Evolutionary conservation across 768 basidiomycete genomes (phyloP).

Genomic region (Leccinum boreale): DNA sequence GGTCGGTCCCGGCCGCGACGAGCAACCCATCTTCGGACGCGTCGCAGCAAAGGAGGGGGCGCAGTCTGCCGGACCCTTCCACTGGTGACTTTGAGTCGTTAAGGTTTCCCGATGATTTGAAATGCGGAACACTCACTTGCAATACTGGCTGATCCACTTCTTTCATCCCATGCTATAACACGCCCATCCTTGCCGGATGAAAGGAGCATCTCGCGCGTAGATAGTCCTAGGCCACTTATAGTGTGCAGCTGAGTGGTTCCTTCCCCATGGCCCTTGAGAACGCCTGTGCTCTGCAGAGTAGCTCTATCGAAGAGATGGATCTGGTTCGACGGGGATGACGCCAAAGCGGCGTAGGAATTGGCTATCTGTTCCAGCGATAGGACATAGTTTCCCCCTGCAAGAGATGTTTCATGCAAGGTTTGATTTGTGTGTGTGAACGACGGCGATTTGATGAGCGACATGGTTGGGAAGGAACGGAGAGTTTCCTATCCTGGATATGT

Average conservation of each 20-base stretch:
- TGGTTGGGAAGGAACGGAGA: constrained; percentile 11
- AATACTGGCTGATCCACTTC: constrained; percentile 47
- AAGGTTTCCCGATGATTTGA: constrained; percentile 14
- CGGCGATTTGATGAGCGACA: constrained; percentile 26
- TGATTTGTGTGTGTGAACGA: constrained; percentile 17
- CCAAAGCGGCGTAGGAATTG: constrained; percentile 58
- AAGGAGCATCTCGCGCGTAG: constrained; percentile 45
- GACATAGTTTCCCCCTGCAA: constrained; percentile 53
- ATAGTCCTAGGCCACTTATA: constrained; percentile 39
- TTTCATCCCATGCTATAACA: constrained; percentile 74
- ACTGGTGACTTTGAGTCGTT: constrained; percentile 47
- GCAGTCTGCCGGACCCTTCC: constrained; percentile 41
- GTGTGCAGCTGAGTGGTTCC: constrained; percentile 57
- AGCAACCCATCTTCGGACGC: constrained; percentile 66
- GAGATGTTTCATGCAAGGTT: constrained; percentile 30
- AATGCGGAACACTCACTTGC: constrained; percentile 49
- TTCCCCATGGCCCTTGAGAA: constrained; percentile 53
- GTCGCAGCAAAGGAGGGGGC: constrained; percentile 62
- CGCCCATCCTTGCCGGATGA: constrained; percentile 71
- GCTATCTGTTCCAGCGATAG: constrained; percentile 50
- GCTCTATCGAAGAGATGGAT: constrained; percentile 67
- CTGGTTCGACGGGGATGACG: constrained; percentile 56
- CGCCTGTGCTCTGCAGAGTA: constrained; percentile 44
- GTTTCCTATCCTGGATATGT: constrained; percentile 27
- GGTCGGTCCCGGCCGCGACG: constrained; percentile 80